Evolutionary conservation across 2,329 filamentous ascomycete genomes (phyloP).

Genomic region (Cladosporium sp.): DNA sequence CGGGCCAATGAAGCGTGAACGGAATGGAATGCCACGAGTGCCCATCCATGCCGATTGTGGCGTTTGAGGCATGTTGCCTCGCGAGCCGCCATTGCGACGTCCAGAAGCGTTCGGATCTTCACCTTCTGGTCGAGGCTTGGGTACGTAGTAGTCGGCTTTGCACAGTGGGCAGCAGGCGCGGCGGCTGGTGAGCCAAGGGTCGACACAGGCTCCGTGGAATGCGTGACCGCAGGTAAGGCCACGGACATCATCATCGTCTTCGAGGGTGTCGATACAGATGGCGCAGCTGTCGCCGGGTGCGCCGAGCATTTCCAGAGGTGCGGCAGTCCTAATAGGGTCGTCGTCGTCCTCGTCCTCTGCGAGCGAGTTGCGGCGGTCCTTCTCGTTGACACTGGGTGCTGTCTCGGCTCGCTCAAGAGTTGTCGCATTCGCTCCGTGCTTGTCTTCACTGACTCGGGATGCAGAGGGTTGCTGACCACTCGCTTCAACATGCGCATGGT

Average conservation of each 20-base stretch:
- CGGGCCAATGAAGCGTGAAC: slow-evolving; percentile 30
- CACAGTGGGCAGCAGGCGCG: slow-evolving; percentile 95
- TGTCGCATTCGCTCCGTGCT: slow-evolving; percentile 31
- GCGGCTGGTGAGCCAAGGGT: slow-evolving; percentile 93
- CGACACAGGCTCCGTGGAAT: slow-evolving; percentile 93
- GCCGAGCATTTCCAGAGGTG: slow-evolving; percentile 76
- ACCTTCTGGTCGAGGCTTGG: slow-evolving; percentile 75
- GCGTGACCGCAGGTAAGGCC: slow-evolving; percentile 95
- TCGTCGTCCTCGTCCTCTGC: slow-evolving; percentile 73
- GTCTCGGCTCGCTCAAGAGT: slow-evolving; percentile 37
- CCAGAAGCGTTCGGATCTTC: slow-evolving; percentile 33
- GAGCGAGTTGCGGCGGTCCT: slow-evolving; percentile 29
- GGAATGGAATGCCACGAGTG: slow-evolving; percentile 27
- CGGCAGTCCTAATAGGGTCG: slow-evolving; percentile 76
- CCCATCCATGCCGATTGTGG: slow-evolving; percentile 34
- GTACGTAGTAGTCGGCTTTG: slow-evolving; percentile 96
- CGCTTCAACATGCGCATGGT: slow-evolving; percentile 50
- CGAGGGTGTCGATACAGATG: slow-evolving; percentile 90
- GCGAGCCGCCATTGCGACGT: slow-evolving; percentile 14
- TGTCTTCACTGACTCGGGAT: slow-evolving; percentile 21
- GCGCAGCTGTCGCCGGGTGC: slow-evolving; percentile 90
- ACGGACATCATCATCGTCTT: slow-evolving; percentile 93
- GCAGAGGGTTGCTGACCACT: slow-evolving; percentile 21
- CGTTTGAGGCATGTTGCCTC: slow-evolving; percentile 25
- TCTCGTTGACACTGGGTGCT: slow-evolving; percentile 54